Conservation (phyloP, 768 basidiomycete species). For the Suillus paluster region DNA sequence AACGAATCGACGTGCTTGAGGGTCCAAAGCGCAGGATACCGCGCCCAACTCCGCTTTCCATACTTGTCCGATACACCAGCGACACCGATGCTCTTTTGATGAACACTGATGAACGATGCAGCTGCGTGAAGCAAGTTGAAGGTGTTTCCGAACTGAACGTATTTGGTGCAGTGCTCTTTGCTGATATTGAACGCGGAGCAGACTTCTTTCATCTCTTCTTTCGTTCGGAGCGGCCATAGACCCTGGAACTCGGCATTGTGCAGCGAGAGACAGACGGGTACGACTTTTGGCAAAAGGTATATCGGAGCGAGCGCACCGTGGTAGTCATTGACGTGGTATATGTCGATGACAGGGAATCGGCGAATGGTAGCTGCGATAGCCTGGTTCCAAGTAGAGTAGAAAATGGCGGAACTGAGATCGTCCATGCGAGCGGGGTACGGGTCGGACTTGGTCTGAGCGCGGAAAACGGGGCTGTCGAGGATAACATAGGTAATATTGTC, state of each 20-base stretch:
- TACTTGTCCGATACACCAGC: conserved; percentile 98
- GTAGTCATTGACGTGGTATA: conserved; percentile 96
- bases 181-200: conserved; percentile 98
- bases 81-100: conserved; percentile 92
- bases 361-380: conserved; percentile 92
- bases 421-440: conserved; percentile 98
- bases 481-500: conserved; percentile 97
- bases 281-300: conserved; percentile 89
- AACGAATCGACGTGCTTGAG: conserved; percentile 94
- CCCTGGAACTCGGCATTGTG: conserved; percentile 99
- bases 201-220: conserved; percentile 98
- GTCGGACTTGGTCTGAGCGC: conserved; percentile 94
- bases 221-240: conserved; percentile 93
- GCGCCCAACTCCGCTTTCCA: conserved; percentile 95
- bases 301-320: conserved; percentile 91
- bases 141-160: conserved; percentile 97
- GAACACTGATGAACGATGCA: conserved; percentile 88
- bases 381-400: conserved; percentile 99
- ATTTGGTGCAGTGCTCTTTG: conserved; percentile 95
- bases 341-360: conserved; percentile 83
- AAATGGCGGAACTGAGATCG: conserved; percentile 93
- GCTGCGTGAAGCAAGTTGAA: conserved; percentile 95
- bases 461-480: conserved; percentile 94
- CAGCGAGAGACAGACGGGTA: conserved; percentile 88
- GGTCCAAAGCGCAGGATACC: conserved; percentile 96